A percentile compares a stretch with the other conserved stretches of the same genome.
Conservation (phyloP, 306 rosid species). For the Vigna mungo region DNA sequence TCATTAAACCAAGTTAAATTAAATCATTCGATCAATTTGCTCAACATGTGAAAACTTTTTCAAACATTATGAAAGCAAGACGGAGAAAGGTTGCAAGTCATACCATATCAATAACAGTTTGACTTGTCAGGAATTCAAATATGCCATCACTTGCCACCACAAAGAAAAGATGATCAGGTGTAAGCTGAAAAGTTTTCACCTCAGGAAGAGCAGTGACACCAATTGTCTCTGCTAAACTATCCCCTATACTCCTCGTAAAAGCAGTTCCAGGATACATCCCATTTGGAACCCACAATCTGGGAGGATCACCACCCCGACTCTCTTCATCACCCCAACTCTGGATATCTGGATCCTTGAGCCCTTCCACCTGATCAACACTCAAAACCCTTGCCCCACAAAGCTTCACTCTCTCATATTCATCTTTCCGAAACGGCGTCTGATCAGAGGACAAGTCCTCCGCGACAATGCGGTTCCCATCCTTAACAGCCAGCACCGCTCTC, state of each 20-base stretch:
- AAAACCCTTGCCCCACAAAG: constrained; percentile 86
- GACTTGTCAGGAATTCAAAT: constrained; percentile 90
- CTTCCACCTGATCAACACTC: constrained; percentile 96
- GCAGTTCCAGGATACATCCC: constrained; percentile 92
- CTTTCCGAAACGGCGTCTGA: constrained; percentile 90
- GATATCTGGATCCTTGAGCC: constrained; percentile 76
- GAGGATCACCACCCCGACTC: constrained; percentile 76
- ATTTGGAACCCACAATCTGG: constrained; percentile 83
- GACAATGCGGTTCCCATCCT: constrained; percentile 62
- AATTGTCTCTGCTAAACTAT: constrained; percentile 79
- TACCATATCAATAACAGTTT: constrained; percentile 89
- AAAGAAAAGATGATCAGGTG: constrained; percentile 80
- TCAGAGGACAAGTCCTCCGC: constrained; percentile 83
- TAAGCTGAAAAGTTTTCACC: constrained; percentile 59
- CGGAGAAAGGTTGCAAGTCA: constrained; percentile 14
- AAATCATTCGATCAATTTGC: neutral
- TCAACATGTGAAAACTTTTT: neutral
- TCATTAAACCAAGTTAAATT: neutral
- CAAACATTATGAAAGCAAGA: neutral
- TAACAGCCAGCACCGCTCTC: constrained; percentile 80
- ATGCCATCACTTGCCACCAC: constrained; percentile 93
- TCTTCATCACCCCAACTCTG: constrained; percentile 93
- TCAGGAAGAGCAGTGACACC: constrained; percentile 85
- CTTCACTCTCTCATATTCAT: constrained; percentile 88
- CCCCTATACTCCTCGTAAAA: constrained; percentile 90